Conservation (phyloP, 305 asterid species). For the Fraxinus dipetala region DNA sequence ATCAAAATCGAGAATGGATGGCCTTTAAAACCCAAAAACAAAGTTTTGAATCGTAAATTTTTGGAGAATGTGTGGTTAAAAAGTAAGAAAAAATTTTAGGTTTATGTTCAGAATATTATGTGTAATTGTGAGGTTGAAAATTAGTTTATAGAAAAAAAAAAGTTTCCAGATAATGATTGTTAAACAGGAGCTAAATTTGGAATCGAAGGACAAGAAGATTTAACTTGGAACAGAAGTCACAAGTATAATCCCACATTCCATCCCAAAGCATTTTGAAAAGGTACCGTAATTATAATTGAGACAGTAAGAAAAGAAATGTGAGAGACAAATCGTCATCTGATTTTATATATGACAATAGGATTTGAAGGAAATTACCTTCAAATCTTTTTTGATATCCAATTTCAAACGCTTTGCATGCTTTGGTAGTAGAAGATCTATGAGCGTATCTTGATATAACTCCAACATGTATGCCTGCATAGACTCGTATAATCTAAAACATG, state of each 20-base stretch:
- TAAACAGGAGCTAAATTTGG: not conserved
- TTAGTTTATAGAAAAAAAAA: no score
- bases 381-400: constrained; percentile 85
- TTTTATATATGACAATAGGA: constrained; percentile 13
- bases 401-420: constrained; percentile 63
- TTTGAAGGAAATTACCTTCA: constrained; percentile 51
- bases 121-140: no score
- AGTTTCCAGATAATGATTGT: no score
- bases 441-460: constrained; percentile 85
- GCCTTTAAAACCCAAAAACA: no score
- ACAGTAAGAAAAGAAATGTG: not conserved
- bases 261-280: not conserved
- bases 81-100: no score
- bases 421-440: constrained; percentile 75
- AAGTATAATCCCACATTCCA: not conserved
- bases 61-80: no score
- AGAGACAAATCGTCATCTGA: not conserved
- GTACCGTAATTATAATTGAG: not conserved
- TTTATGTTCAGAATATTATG: no score
- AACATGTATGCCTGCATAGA: constrained; percentile 83
- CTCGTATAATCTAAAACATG: constrained; percentile 2
- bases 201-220: not conserved
- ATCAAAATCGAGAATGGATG: not conserved
- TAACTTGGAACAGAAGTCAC: not conserved
- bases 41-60: no score